Conservation (phyloP, 148 eudicot genomes). For the Rhododendron henanense region DNA sequence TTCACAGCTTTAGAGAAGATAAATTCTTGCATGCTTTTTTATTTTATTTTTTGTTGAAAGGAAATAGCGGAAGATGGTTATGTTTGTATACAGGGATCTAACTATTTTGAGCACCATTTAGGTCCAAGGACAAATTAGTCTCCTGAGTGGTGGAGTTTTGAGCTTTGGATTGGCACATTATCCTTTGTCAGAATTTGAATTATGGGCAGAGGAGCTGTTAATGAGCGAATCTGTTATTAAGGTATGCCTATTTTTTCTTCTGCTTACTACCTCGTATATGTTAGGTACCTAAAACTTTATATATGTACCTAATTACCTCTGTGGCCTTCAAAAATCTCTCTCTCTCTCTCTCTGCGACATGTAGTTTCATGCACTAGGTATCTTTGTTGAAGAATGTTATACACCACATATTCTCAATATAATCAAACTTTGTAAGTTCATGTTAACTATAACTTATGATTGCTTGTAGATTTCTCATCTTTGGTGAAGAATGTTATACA, state of each 20-base stretch:
- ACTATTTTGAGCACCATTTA: conserved; percentile 24
- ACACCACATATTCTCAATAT: background rate
- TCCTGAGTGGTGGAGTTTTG: conserved; percentile 65
- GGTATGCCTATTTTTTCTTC: conserved; percentile 27
- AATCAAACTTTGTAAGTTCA: background rate
- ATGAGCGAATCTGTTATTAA: conserved; percentile 94
- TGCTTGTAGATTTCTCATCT: background rate
- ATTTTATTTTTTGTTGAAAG: background rate
- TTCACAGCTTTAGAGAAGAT: background rate
- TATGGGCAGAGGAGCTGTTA: conserved; percentile 89
- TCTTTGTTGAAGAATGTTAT: background rate
- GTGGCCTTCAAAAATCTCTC: background rate
- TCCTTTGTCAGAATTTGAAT: conserved; percentile 85
- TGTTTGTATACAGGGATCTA: conserved; percentile 2
- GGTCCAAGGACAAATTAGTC: conserved; percentile 96
- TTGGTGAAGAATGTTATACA: background rate
- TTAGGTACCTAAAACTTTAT: background rate
- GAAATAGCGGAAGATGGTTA: background rate
- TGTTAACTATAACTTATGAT: background rate
- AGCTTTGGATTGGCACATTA: conserved; percentile 92
- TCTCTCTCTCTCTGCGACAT: background rate
- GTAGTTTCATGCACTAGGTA: background rate
- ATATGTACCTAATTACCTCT: background rate
- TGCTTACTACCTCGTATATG: background rate
- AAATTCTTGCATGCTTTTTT: background rate